Conservation (phyloP, 2,329 filamentous ascomycete genomes). For the Penicillium sp. region DNA sequence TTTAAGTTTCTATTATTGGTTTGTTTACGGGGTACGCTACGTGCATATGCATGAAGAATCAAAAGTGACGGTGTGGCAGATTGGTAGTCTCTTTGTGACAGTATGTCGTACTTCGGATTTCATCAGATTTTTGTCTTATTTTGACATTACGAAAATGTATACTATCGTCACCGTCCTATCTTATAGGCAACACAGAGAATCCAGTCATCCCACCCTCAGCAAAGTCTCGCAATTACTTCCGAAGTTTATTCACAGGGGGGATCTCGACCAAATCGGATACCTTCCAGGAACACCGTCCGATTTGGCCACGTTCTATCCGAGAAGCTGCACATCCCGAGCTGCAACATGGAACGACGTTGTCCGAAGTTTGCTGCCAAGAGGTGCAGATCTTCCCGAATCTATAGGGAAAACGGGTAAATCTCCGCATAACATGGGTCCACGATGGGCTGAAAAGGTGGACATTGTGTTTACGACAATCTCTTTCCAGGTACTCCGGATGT, state of each 20-base stretch:
- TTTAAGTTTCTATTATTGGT: background rate
- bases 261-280: background rate
- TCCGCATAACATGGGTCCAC: background rate
- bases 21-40: background rate
- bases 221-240: too few relatives aligned
- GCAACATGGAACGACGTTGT: constrained; percentile 8
- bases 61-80: constrained; percentile 1
- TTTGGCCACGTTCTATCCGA: constrained; percentile 5
- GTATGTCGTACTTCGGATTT: background rate
- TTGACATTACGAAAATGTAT: background rate
- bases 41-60: constrained; percentile 4
- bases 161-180: too few relatives aligned
- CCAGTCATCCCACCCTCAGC: too few relatives aligned
- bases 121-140: background rate
- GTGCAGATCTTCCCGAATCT: constrained; percentile 16
- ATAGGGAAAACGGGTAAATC: background rate
- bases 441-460: background rate
- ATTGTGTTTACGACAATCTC: background rate
- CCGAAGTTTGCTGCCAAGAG: constrained; percentile 7
- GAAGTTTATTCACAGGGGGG: too few relatives aligned
- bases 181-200: too few relatives aligned
- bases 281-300: background rate
- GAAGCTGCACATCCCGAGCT: background rate
- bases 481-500: background rate
- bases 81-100: background rate